Base-by-base conservation (phyloP, 2,329 filamentous ascomycete genomes). In the Fusarium sp. region DNA sequence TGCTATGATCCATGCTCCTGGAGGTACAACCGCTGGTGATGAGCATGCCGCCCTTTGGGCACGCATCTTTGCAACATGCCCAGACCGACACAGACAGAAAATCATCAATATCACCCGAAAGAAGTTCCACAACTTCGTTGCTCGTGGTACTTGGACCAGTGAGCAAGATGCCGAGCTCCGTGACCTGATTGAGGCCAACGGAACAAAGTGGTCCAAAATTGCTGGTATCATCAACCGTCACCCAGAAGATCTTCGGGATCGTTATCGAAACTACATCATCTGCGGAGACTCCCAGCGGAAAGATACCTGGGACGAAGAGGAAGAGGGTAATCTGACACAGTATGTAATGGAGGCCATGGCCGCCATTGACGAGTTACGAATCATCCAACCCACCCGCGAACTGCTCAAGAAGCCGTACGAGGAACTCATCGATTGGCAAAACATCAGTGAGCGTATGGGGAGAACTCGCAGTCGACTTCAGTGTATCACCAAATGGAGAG, bases 401-500 rank as follows among this genome's bases (percentile, higher is more conserved):
- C 70, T 82, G 6, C 76, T 82, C 7, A 79, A 81, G n/a, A 82
- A 83, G 22, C 79, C 84, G 4, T 85, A 89, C 48, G 87, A 89
- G 69, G 82, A 85, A 24, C 81, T 90, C 38, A 85, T 94, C 69
- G 89, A 92, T 75, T 95, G 92, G 92, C 84, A 87, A 56, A 80
- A 84, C 14, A 89, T 95, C 30, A 91, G 90, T 74, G 83, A 89
- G 67, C 85, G 86, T 61, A 91, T 95, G 88, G 85, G 83, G 20
- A 84, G 85, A 54, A 90, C 85, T 14, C 86, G 93, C 50, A 92
- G 88, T 69, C 87, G 90, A 7, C 85, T 93, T 30, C 92, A 94
- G 79, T 94, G 92, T 78, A 85, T 87, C 32, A 85, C 86, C 32
- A 94, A 95, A 78, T 94, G 91, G 90, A 89, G 88, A 67, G 73